phyloP scores from a whole-genome alignment of 768 basidiomycete species.

The Infundibulicybe gibba region DNA sequence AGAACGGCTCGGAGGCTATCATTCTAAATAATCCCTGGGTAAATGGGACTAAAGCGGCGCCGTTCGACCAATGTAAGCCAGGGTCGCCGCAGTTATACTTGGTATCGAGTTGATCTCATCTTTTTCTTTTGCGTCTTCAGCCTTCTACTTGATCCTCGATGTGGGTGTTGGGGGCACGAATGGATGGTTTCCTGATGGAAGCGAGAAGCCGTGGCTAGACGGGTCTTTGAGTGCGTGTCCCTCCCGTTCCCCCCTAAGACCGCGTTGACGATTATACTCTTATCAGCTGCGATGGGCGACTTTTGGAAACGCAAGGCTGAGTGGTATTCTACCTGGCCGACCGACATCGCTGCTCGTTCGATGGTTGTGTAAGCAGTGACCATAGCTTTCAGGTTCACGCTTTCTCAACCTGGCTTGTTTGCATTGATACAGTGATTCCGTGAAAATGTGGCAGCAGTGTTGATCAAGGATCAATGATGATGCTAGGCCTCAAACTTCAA shows the following conservation, averaged over 20 bases:
- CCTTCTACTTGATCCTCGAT: constrained; percentile 83
- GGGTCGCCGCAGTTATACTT: neutral
- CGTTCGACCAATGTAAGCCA: constrained; percentile 76
- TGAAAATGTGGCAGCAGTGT: constrained; percentile 78
- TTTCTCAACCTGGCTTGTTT: constrained; percentile 1
- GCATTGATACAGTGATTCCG: constrained; percentile 46
- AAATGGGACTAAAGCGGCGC: constrained; percentile 70
- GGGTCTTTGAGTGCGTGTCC: constrained; percentile 46
- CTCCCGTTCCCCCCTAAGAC: neutral
- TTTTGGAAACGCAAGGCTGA: constrained; percentile 55
- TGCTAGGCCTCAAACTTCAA: no score
- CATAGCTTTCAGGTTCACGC: constrained; percentile 13
- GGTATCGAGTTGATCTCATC: constrained; percentile 1
- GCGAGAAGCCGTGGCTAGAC: constrained; percentile 80
- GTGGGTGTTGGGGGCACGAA: constrained; percentile 86
- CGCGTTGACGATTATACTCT: constrained; percentile 2
- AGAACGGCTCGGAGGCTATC: constrained; percentile 63
- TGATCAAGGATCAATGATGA: constrained; percentile 18
- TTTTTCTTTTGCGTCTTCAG: constrained; percentile 27
- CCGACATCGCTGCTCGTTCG: constrained; percentile 54
- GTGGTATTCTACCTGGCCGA: constrained; percentile 78
- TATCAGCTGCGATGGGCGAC: constrained; percentile 62
- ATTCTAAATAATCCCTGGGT: constrained; percentile 73
- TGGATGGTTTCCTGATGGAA: constrained; percentile 91
- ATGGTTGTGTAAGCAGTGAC: constrained; percentile 69